Evolutionary conservation across 768 basidiomycete genomes (phyloP).

Genomic region (Rubroboletus satanas): DNA sequence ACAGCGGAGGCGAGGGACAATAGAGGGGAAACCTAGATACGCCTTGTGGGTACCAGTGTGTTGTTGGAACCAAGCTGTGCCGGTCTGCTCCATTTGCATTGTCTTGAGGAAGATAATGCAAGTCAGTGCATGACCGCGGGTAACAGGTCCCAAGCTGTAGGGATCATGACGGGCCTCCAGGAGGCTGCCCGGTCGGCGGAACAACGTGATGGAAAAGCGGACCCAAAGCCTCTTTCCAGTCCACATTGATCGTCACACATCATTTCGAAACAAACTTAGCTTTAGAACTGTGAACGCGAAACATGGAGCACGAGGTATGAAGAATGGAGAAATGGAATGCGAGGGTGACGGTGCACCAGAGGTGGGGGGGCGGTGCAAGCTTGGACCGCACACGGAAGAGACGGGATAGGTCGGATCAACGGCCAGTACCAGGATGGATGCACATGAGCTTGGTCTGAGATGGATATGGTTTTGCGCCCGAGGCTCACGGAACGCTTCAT

Average conservation of each 20-base stretch:
- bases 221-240: not conserved
- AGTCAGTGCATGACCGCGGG: not conserved
- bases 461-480: slow-evolving; percentile 17
- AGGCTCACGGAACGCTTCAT: slow-evolving; percentile 3
- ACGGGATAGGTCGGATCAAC: slow-evolving; percentile 25
- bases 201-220: slow-evolving; percentile 15
- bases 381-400: slow-evolving; percentile 3
- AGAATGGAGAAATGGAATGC: slow-evolving; percentile 2
- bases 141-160: slow-evolving; percentile 15
- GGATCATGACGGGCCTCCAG: slow-evolving; percentile 22
- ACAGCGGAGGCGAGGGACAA: slow-evolving; percentile 9
- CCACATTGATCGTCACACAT: slow-evolving; percentile 7
- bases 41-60: slow-evolving; percentile 14
- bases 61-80: not conserved
- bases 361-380: not conserved
- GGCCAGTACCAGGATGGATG: not conserved
- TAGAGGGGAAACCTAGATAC: slow-evolving; percentile 5
- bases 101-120: slow-evolving; percentile 8
- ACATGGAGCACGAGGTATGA: not conserved
- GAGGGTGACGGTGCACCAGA: not conserved
- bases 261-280: not conserved
- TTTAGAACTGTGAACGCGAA: not conserved
- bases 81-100: slow-evolving; percentile 5
- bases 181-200: slow-evolving; percentile 12
- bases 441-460: slow-evolving; percentile 1